phyloP scores from a whole-genome alignment of 2,329 filamentous ascomycete genomes.

The Balansia obtecta region DNA sequence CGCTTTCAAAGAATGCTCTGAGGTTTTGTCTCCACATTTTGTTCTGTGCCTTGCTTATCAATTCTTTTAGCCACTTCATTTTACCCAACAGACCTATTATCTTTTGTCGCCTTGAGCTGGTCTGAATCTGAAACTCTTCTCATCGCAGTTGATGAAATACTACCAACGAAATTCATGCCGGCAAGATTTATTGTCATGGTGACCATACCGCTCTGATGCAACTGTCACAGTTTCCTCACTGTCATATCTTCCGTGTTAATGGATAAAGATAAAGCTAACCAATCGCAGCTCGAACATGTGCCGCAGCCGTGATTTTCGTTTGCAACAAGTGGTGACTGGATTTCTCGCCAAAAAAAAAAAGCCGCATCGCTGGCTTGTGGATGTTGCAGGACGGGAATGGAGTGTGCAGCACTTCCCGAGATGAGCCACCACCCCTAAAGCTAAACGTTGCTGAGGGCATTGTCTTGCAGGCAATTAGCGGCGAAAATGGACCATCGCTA shows the following conservation, averaged over 20 bases:
- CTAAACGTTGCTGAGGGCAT: neutral
- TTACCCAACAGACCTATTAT: neutral
- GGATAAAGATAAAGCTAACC: conserved; percentile 1
- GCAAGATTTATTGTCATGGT: neutral
- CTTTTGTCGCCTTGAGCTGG: neutral
- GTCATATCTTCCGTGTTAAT: neutral
- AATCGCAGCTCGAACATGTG: neutral
- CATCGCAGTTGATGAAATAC: neutral
- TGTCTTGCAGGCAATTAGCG: neutral
- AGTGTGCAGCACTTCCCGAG: neutral
- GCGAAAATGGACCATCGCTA: neutral
- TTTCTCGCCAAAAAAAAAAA: neutral
- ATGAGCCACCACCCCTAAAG: neutral
- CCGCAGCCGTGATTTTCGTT: neutral
- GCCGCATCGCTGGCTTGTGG: neutral
- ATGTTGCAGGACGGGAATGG: neutral
- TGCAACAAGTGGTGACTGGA: neutral
- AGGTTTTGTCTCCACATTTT: neutral
- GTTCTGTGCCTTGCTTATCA: neutral
- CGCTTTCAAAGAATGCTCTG: neutral
- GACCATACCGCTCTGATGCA: neutral
- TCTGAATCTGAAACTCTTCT: neutral
- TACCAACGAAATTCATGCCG: neutral
- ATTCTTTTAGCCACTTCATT: neutral
- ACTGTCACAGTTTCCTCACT: neutral